Evolutionary conservation across 2,329 filamentous ascomycete genomes (phyloP), one percentile per base, ranked within the genome.

Genomic region (Pleomassaria siparia): DNA sequence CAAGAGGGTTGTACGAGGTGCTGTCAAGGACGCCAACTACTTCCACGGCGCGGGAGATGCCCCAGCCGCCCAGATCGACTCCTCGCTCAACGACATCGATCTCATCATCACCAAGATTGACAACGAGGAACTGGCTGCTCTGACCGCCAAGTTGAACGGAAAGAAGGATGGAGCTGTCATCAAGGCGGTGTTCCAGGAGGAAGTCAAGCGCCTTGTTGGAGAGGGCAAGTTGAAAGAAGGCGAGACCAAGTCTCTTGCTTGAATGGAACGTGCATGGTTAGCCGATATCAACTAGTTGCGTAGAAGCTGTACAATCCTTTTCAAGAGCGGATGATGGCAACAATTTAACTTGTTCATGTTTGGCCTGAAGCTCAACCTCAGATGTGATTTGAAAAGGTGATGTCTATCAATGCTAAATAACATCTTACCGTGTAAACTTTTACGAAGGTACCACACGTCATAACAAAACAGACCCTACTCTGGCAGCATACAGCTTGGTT

Each of bases 1-100:
- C 84, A 96, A 96, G 84, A 90, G 94, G 80, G 88, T 97, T 40
- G 85, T 99, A 63, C 91, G 95, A 74, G 86, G 84, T 53, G 91
- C 89, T 57, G 88, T 92, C 75, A 99, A 99, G 82, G 94, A 99
- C 60, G 91, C 89, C 65, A 96, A 96, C 81, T 99, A 99, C 84
- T 96, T 99, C 72, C 80, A 79, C 47, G 77, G 77, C 16, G 76
- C 69, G 28, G 76, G 81, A 36, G 87, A 85, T 45, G 87, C 91
- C 50, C 81, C 87, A n/a, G 79, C 89, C 12, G 76, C 83, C 10
- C 83, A 89, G 68, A 89, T 99, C 59, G 91, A 97, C 66, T 76
- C 80, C 25, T 89, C 94, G 1, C 80, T 97, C 29, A 82, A 81
- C 62, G 92, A 96, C 58, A 88, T 95, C 40, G 95, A 99, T 67